Evolutionary conservation across 306 rosid species (phyloP).

Genomic region (Notholithocarpus densiflorus): DNA sequence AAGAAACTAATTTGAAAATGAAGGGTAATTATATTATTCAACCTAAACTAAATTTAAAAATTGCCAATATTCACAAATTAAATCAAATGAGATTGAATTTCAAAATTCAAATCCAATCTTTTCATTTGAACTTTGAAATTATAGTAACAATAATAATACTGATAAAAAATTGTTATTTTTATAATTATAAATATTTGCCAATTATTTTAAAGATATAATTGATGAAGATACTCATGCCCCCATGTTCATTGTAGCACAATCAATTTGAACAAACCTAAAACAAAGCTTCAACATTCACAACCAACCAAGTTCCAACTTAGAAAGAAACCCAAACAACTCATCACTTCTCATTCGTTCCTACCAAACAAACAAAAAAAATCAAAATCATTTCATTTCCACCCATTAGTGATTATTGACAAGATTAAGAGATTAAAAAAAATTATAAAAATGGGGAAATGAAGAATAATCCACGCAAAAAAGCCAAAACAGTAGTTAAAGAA

Average conservation of each 20-base stretch:
- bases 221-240: neutral
- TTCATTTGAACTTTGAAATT: neutral
- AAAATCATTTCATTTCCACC: neutral
- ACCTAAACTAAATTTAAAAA: neutral
- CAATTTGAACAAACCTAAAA: neutral
- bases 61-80: neutral
- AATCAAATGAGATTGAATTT: neutral
- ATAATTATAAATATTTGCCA: neutral
- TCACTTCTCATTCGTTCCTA: constrained; percentile 5
- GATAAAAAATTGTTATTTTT: too few relatives aligned
- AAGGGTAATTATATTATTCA: too few relatives aligned
- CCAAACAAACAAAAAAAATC: constrained; percentile 3
- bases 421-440: too few relatives aligned
- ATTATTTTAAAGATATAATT: neutral
- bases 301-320: neutral
- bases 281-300: neutral
- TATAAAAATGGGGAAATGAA: neutral
- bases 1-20: too few relatives aligned
- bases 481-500: constrained; percentile 24
- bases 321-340: constrained; percentile 12
- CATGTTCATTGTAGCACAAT: neutral
- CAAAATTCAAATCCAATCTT: neutral
- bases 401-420: neutral
- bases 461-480: neutral
- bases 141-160: neutral